Evolutionary conservation across 73 alveolate genomes (phyloP).

Genomic region (Paraurostyla sp.): DNA sequence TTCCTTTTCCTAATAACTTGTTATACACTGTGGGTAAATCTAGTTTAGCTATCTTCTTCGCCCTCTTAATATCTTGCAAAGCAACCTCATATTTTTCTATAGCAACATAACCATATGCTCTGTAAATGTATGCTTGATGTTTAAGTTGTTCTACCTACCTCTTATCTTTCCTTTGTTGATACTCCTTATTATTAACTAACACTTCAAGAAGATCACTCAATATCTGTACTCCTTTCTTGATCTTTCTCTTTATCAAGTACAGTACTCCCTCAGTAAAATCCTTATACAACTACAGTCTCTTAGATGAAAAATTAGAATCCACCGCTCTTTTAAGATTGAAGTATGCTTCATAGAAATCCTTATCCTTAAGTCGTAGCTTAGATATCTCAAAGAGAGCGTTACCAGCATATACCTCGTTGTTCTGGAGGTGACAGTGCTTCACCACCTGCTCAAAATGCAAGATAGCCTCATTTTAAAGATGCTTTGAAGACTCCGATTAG

Average conservation of each 20-base stretch:
- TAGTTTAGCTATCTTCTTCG: conserved; percentile 56
- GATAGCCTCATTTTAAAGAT: conserved; percentile 73
- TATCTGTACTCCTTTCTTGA: conserved; percentile 80
- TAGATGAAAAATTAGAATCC: conserved; percentile 65
- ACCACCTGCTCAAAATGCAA: conserved; percentile 84
- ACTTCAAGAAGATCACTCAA: conserved; percentile 73
- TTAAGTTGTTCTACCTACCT: conserved; percentile 28
- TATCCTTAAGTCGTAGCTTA: conserved; percentile 80
- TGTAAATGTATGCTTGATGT: conserved; percentile 42
- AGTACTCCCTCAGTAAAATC: conserved; percentile 86
- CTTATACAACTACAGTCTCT: conserved; percentile 73
- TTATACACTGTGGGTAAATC: conserved; percentile 80
- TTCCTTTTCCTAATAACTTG: conserved; percentile 76
- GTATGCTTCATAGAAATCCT: conserved; percentile 91
- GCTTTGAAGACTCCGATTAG: background rate
- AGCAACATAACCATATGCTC: conserved; percentile 73
- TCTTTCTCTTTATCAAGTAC: conserved; percentile 81
- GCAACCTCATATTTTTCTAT: conserved; percentile 71
- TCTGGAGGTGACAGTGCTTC: conserved; percentile 73
- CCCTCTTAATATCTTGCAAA: conserved; percentile 51
- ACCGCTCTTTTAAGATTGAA: conserved; percentile 80
- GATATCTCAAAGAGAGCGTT: conserved; percentile 87
- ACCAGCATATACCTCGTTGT: conserved; percentile 66
- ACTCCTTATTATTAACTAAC: background rate
- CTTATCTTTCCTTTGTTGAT: conserved; percentile 41